Evolutionary conservation across 805 yeast genomes (phyloP).

Genomic region (Phaffomyces antillensis): DNA sequence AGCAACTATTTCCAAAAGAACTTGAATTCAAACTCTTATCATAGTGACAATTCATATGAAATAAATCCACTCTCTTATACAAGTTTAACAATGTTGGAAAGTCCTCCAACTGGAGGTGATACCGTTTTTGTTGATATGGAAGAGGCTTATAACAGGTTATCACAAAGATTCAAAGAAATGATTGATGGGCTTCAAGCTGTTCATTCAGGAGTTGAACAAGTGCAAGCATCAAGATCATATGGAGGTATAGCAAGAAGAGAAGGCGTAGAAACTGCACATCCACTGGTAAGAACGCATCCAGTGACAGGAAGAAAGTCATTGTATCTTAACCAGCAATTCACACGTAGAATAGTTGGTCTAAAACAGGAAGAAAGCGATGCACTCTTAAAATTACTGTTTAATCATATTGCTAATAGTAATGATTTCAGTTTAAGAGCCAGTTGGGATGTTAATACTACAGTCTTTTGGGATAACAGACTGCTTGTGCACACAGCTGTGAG

Average conservation of each 20-base stretch:
- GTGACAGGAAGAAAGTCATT: constrained; percentile 57
- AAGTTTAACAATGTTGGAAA: constrained; percentile 43
- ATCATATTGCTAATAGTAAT: constrained; percentile 39
- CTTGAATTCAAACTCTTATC: constrained; percentile 30
- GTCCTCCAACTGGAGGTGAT: constrained; percentile 47
- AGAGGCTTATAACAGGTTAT: constrained; percentile 46
- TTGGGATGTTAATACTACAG: constrained; percentile 19
- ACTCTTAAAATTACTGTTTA: constrained; percentile 39
- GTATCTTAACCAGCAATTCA: constrained; percentile 45
- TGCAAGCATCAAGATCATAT: constrained; percentile 40
- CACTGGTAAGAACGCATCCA: constrained; percentile 57
- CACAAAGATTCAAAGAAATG: constrained; percentile 40
- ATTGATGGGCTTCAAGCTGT: constrained; percentile 38
- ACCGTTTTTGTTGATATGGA: constrained; percentile 48
- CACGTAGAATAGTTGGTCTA: constrained; percentile 45
- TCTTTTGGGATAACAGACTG: constrained; percentile 22
- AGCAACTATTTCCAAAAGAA: constrained; percentile 4
- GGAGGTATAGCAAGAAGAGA: constrained; percentile 41
- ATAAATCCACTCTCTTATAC: constrained; percentile 51
- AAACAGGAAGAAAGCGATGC: constrained; percentile 43
- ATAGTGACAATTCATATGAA: constrained; percentile 51
- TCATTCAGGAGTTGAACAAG: constrained; percentile 35
- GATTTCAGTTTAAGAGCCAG: constrained; percentile 19
- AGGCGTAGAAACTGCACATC: constrained; percentile 32
- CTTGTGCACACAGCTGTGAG: constrained; percentile 47